Evolutionary conservation across 306 rosid species (phyloP).

Genomic region (Cajanus cajan): DNA sequence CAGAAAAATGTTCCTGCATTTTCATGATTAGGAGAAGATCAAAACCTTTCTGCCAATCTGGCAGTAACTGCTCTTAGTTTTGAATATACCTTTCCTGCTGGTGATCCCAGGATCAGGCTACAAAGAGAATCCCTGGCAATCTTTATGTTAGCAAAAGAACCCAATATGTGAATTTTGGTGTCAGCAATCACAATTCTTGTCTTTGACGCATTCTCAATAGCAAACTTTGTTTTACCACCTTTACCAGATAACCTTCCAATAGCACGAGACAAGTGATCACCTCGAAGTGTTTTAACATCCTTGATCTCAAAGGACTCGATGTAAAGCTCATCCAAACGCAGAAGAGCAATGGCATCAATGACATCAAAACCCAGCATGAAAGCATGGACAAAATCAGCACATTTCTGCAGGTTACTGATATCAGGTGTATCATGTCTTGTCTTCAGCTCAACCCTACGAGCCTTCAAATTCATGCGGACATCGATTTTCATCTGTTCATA

Average conservation of each 20-base stretch:
- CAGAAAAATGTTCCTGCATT: neutral
- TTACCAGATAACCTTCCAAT: constrained; percentile 88
- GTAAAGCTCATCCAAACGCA: constrained; percentile 84
- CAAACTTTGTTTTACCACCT: constrained; percentile 89
- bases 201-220: constrained; percentile 85
- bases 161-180: constrained; percentile 82
- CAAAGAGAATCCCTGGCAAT: constrained; percentile 85
- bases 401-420: constrained; percentile 73
- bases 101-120: constrained; percentile 84
- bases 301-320: constrained; percentile 89
- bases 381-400: constrained; percentile 92
- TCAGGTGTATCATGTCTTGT: constrained; percentile 84
- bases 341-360: constrained; percentile 75
- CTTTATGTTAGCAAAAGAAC: constrained; percentile 81
- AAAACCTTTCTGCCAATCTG: constrained; percentile 81
- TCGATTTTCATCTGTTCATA: constrained; percentile 88
- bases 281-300: constrained; percentile 80
- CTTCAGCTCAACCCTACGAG: constrained; percentile 79
- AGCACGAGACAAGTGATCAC: constrained; percentile 91
- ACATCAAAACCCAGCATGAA: constrained; percentile 89
- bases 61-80: constrained; percentile 77
- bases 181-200: constrained; percentile 89
- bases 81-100: constrained; percentile 83
- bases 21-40: constrained; percentile 20
- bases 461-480: constrained; percentile 81